phyloP scores from a whole-genome alignment of 768 basidiomycete genomes.

The Peribolospora kevripleyi region DNA sequence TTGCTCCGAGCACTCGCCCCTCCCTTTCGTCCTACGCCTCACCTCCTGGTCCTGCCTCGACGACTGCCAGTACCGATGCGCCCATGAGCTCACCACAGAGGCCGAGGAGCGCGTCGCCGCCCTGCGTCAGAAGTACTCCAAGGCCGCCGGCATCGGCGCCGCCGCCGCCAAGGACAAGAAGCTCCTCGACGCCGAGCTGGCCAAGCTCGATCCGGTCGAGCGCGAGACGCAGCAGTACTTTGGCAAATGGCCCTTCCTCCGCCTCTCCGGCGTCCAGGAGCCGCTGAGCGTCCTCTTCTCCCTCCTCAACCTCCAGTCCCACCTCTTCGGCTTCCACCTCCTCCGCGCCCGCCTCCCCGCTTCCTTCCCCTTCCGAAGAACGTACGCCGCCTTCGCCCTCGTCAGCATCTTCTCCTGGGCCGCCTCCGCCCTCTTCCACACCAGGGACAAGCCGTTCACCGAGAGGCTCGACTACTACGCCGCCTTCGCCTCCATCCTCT shows the following conservation, averaged over 20 bases:
- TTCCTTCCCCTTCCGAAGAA: not conserved
- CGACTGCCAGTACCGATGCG: slow-evolving; percentile 74
- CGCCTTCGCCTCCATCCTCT: slow-evolving; percentile 61
- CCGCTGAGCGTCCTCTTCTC: slow-evolving; percentile 80
- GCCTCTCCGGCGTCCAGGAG: slow-evolving; percentile 72
- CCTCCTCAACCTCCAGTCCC: slow-evolving; percentile 55
- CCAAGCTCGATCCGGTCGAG: not conserved
- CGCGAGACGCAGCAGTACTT: slow-evolving; percentile 31
- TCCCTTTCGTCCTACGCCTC: slow-evolving; percentile 35
- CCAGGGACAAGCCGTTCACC: slow-evolving; percentile 60
- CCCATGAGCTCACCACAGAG: slow-evolving; percentile 27
- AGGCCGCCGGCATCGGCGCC: slow-evolving; percentile 27
- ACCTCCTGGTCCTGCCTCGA: slow-evolving; percentile 71
- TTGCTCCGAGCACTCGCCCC: slow-evolving; percentile 19
- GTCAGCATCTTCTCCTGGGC: slow-evolving; percentile 73
- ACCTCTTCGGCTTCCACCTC: slow-evolving; percentile 34
- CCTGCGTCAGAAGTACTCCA: not conserved
- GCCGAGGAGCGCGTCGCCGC: not conserved
- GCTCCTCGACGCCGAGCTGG: slow-evolving; percentile 2
- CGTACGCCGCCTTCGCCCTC: slow-evolving; percentile 38
- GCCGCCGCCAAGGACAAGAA: slow-evolving; percentile 28
- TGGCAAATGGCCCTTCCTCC: slow-evolving; percentile 94
- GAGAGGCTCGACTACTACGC: slow-evolving; percentile 92
- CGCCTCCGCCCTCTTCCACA: slow-evolving; percentile 80
- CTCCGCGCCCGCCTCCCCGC: slow-evolving; percentile 17